Evolutionary conservation across 768 basidiomycete genomes (phyloP), one percentile per base, ranked within the genome.

Genomic region (Boletus subparvulus): DNA sequence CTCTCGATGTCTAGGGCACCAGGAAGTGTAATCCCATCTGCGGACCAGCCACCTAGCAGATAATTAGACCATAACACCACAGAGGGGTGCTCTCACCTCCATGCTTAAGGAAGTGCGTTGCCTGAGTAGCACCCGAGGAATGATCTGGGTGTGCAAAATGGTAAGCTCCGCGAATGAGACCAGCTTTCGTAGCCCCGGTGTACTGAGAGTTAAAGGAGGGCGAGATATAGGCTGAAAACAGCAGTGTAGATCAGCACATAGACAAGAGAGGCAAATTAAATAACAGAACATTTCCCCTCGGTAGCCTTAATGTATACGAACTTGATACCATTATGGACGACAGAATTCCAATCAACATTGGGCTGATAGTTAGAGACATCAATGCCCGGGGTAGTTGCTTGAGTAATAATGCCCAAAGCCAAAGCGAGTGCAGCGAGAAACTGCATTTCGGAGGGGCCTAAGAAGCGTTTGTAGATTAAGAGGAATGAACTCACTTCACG

Each of bases 281-380:
- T 47, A 9, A 62, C 74, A 54, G 48, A 43, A 83, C 83, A 64
- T n/a, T 76, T 83, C 10, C 80, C 80, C 65, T 87, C 85, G 3
- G 85, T 87, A 10, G 85, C 86, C 65, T 87, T 87, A 78, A 87
- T 86, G 64, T 78, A 87, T 3, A 73, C 82, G 61, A 85, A 87
- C 13, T 72, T 54, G 33, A 85, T 66, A 4, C 82, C 85, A 56
- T 81, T 80, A 13, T 76, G 65, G 57, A 73, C 77, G 58, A 84
- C 80, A 3, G 75, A 73, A 39, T 63, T 71, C 83, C 83, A 86
- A 65, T 85, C 71, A 39, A 87, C 67, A 59, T 59, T 64, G 13
- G 74, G 62, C 57, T 86, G 84, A 46, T 72, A 79, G 63, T 64
- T 48, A 12, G 84, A 84, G 54, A 86, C 80, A 57, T 86, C 84